A percentile compares a stretch with the other conserved stretches of the same genome.
Evolutionary conservation across 192 early-diverging fungal species (phyloP).

Genomic region (Chytriomyces sp.): DNA sequence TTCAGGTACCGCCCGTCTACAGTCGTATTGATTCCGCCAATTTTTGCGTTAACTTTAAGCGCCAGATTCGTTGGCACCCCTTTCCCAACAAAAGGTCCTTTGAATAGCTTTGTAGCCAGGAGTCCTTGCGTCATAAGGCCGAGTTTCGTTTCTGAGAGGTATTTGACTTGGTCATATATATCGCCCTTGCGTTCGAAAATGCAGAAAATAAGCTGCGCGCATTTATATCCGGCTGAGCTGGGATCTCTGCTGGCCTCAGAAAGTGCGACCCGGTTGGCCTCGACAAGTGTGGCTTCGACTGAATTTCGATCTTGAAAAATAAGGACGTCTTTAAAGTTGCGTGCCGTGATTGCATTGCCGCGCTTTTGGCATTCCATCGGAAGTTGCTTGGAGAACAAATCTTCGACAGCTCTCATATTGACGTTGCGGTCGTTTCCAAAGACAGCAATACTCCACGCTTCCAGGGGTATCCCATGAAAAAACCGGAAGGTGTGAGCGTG

Average conservation of each 20-base stretch:
- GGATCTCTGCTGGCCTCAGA: background rate
- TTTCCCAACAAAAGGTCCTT: slow-evolving; percentile 28
- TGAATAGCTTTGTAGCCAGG: slow-evolving; percentile 54
- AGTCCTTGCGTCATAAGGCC: slow-evolving; percentile 87
- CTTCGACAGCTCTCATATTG: background rate
- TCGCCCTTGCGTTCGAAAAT: background rate
- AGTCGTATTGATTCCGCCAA: slow-evolving; percentile 32
- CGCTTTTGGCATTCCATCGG: slow-evolving; percentile 17
- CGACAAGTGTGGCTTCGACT: background rate
- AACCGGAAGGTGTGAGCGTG: slow-evolving; percentile 9
- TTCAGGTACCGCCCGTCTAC: slow-evolving; percentile 21
- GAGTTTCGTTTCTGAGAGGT: slow-evolving; percentile 74
- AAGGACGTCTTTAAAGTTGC: background rate
- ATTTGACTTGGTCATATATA: slow-evolving; percentile 82
- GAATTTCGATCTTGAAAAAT: background rate
- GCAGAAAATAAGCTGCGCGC: slow-evolving; percentile 30
- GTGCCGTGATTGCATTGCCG: background rate
- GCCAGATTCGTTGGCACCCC: slow-evolving; percentile 88
- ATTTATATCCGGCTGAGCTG: background rate
- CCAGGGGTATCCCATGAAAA: slow-evolving; percentile 8
- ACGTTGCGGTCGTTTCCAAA: slow-evolving; percentile 28
- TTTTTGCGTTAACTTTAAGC: slow-evolving; percentile 36
- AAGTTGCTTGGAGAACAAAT: slow-evolving; percentile 3
- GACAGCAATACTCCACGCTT: slow-evolving; percentile 18
- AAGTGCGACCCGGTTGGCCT: background rate